Base-by-base conservation (phyloP, 2,329 filamentous ascomycete species). In the Alternaria dauci region DNA sequence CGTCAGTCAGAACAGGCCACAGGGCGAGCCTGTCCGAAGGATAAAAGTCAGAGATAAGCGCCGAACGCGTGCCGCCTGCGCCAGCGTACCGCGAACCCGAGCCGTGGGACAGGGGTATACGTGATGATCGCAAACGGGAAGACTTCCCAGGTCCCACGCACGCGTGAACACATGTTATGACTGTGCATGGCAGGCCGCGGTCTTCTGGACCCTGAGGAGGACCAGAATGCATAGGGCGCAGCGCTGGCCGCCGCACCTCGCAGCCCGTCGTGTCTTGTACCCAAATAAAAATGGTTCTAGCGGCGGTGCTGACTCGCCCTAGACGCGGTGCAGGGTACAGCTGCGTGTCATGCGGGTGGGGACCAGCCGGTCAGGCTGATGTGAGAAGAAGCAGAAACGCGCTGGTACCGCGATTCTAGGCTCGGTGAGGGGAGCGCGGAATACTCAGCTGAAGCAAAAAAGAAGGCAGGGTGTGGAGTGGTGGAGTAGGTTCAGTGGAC, bases 41-140 rank as follows among this genome's bases (percentile, higher is more conserved):
- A 38, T 30, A 6, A 34, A 36, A 34, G 46, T n/a, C 46, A 36
- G 8, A 50, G 46, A 26, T 9, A 25, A 26, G 30, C 30, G 46
- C 18, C 46, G 46, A 48, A 48, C 46, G 46, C 46, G 20, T 48
- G 46, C 46, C 46, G 46, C 20, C 46, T 25, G 30, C 46, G 46
- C 46, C 46, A 32, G 30, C 46, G 46, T 48, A 48, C 46, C 8
- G 44, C 44, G 46, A 48, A 48, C 46, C 44, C 30, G 46, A 48
- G 46, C 30, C 18, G 46, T 25, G 46, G 30, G 30, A 48, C 34
- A 34, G 46, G 30, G 34, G 5, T 23, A n/a, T 50, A 38, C 30
- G 20, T 50, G 46, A 50, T 50, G 8, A 50, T 20, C 26, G n/a
- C 20, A 20, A n/a, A 47, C 26, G 43, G n/a, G 28, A 30, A 32